Evolutionary conservation across 225 moss, liverwort and hornwort genomes (phyloP).

Genomic region (Neckera pumila): DNA sequence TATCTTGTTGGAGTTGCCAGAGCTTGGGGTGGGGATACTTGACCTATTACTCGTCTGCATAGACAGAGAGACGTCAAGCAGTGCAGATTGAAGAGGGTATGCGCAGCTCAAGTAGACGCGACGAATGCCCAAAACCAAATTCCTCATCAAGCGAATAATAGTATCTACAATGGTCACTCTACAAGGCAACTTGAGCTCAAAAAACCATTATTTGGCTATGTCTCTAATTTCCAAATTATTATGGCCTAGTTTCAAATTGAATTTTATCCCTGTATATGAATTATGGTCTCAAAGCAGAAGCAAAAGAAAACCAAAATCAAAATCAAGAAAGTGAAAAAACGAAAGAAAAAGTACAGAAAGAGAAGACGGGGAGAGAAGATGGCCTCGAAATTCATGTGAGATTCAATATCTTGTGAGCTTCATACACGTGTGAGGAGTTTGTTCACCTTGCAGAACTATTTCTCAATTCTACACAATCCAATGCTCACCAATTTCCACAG

Average conservation of each 20-base stretch:
- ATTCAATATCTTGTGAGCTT: neutral
- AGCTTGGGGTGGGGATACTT: constrained; percentile 14
- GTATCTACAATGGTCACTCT: neutral
- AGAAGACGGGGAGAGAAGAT: neutral
- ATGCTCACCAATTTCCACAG: neutral
- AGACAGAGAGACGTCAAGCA: neutral
- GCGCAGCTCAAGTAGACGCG: neutral
- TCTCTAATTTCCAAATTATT: neutral
- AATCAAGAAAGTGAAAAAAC: neutral
- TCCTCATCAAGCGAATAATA: neutral
- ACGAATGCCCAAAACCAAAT: neutral
- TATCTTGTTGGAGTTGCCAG: constrained; percentile 31
- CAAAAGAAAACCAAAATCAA: neutral
- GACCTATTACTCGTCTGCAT: constrained; percentile 22
- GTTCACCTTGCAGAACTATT: neutral
- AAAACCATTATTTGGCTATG: neutral
- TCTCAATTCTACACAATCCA: neutral
- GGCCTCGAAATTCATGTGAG: neutral
- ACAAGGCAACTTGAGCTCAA: neutral
- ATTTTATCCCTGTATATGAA: neutral
- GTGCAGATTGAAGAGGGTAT: neutral
- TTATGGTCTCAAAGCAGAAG: neutral
- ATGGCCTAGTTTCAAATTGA: neutral
- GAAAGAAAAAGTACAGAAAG: neutral
- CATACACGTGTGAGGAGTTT: neutral